phyloP scores from a whole-genome alignment of 768 basidiomycete species.

The Collybia mongolica region DNA sequence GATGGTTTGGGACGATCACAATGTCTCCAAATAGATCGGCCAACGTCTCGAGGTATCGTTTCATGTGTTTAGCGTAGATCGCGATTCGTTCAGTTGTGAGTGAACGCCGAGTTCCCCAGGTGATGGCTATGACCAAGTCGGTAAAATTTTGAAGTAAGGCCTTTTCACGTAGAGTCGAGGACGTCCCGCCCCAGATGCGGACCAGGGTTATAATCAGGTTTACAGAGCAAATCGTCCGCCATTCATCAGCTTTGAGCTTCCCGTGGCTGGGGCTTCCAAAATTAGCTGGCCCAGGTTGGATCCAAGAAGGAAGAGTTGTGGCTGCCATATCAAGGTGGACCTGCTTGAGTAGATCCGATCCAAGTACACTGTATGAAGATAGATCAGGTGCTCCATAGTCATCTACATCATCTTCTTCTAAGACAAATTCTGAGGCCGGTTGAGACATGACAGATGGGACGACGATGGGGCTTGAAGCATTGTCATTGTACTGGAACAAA shows the following conservation, averaged over 20 bases:
- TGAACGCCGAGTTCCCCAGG: slow-evolving; percentile 14
- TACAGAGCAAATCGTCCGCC: slow-evolving; percentile 27
- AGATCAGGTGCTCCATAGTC: neutral
- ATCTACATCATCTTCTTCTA: too few relatives aligned
- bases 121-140: slow-evolving; percentile 22
- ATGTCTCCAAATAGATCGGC: neutral
- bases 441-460: too few relatives aligned
- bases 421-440: too few relatives aligned
- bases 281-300: slow-evolving; percentile 15
- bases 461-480: too few relatives aligned
- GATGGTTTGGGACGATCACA: neutral
- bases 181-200: slow-evolving; percentile 27
- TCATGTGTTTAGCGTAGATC: neutral
- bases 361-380: slow-evolving; percentile 20
- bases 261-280: slow-evolving; percentile 21
- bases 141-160: slow-evolving; percentile 27
- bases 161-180: slow-evolving; percentile 6
- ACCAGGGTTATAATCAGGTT: slow-evolving; percentile 32
- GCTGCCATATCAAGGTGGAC: slow-evolving; percentile 22
- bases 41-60: neutral
- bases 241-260: slow-evolving; percentile 34
- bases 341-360: slow-evolving; percentile 23
- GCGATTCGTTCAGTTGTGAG: slow-evolving; percentile 1
- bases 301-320: slow-evolving; percentile 23
- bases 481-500: too few relatives aligned